Base-by-base conservation (phyloP, 306 rosid species). In the Parietaria judaica region DNA sequence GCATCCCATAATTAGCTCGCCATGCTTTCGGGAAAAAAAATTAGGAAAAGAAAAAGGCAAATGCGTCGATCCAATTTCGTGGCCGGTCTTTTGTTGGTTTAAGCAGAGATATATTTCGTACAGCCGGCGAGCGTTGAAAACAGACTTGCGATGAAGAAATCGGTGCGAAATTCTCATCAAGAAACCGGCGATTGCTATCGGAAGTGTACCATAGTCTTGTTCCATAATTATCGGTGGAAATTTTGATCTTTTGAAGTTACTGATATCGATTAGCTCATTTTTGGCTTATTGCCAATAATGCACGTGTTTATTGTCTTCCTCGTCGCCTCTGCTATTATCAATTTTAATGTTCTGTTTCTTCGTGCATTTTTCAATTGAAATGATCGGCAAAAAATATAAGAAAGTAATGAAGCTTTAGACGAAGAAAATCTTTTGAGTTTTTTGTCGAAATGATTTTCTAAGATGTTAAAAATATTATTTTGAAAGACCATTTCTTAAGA, bases 191-290 rank as follows among this genome's bases (percentile, higher is more conserved):
- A 67, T 65, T 57, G 74, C 78, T 57, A 69, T 54, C 23, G 41
- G 67, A 65, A 74, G 61, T 75, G 72, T 75, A 61, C 50, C 64
- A 75, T 86, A 73, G 66, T n/a, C 13, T 51, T 65, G 44, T 3
- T 51, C 12, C 36, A 17, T 36, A 52, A 46, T 13, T 63, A 73
- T 70, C 70, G 70, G 70, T 71, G 64, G 84, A 76, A 76, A 76
- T 82, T 84, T 87, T 87, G 76, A 39, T 70, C 57, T 1, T 1
- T 41, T 41, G 6, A 41, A 34, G 4, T 37, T 11, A 54, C 51
- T 36, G 35, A 5, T 14, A 43, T 54, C 56, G 12, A 53, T 13
- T 5, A 52, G 13, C 39, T 45, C 9, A 11, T 54, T 56, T 50
- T 56, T 41, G 54, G 60, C 60, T 34, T 6, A 45, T 70, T 16